Evolutionary conservation across 1,139 yeast species (phyloP).

Genomic region (Yamadazyma friedrichii): DNA sequence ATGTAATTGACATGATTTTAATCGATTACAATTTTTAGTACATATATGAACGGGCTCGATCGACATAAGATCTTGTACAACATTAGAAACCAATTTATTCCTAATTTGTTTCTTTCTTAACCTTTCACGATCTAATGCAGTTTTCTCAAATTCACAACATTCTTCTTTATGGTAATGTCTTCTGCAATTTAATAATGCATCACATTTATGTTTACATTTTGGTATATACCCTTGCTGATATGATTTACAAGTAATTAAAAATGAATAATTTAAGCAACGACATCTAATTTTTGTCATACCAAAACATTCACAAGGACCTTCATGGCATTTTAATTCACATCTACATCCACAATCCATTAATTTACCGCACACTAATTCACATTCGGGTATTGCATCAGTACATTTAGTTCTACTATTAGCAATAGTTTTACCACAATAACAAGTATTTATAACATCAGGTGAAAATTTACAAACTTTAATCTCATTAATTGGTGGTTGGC

Average conservation of each 20-base stretch:
- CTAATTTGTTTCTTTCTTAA: constrained; percentile 49
- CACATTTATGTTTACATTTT: constrained; percentile 71
- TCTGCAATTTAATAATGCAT: constrained; percentile 74
- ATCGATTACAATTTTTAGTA: constrained; percentile 63
- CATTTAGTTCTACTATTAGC: constrained; percentile 48
- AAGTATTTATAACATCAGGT: constrained; percentile 57
- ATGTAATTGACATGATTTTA: constrained; percentile 72
- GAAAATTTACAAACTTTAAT: constrained; percentile 58
- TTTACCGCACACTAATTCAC: constrained; percentile 65
- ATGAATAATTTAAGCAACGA: constrained; percentile 49
- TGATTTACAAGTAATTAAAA: constrained; percentile 63
- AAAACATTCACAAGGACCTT: constrained; percentile 72
- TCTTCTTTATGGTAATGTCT: constrained; percentile 69
- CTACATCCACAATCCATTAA: constrained; percentile 67
- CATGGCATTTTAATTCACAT: constrained; percentile 72
- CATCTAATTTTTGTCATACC: constrained; percentile 47
- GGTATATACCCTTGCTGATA: constrained; percentile 52
- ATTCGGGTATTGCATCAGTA: constrained; percentile 75
- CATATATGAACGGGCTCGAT: constrained; percentile 82
- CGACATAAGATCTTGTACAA: constrained; percentile 41
- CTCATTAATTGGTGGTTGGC: constrained; percentile 52
- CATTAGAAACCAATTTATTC: constrained; percentile 36
- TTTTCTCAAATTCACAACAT: constrained; percentile 70
- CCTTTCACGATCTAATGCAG: constrained; percentile 64
- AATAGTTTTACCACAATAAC: constrained; percentile 71